Evolutionary conservation across 495 filamentous ascomycete species (phyloP).

Genomic region (Penicillium robsamsonii): DNA sequence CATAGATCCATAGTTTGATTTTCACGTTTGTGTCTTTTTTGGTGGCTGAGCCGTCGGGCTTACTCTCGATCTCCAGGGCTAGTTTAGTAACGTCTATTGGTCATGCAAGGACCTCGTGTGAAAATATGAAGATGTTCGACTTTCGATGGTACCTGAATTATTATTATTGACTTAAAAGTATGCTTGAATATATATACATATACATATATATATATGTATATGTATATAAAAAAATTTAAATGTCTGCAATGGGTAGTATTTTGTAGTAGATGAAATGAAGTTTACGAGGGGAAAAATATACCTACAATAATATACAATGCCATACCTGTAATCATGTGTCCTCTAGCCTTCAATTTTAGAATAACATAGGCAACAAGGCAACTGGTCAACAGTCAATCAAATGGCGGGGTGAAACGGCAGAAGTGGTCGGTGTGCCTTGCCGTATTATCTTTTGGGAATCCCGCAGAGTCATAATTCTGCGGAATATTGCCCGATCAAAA

Average conservation of each 20-base stretch:
- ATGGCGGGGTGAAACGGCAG: constrained; percentile 30
- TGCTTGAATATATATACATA: neutral
- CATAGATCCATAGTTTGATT: neutral
- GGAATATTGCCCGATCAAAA: constrained; percentile 19
- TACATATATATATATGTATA: too few species aligned
- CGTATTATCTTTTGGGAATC: constrained; percentile 21
- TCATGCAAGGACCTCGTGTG: neutral
- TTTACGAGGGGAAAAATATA: neutral
- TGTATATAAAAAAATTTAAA: too few species aligned
- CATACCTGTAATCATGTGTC: too few species aligned
- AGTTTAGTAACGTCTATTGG: neutral
- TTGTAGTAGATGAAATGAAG: neutral
- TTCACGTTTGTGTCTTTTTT: neutral
- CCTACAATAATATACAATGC: too few species aligned
- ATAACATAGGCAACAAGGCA: neutral
- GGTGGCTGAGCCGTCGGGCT: constrained; percentile 7
- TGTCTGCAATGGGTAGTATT: neutral
- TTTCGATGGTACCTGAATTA: neutral
- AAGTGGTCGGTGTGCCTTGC: constrained; percentile 20
- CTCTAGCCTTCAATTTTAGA: too few species aligned
- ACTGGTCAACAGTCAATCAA: neutral
- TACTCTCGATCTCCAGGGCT: neutral
- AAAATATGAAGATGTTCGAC: neutral
- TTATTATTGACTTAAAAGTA: neutral
- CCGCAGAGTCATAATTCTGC: constrained; percentile 31